Evolutionary conservation across 2,329 filamentous ascomycete genomes (phyloP), one percentile per base, ranked within the genome.

Genomic region (Diplodia scrobiculata): DNA sequence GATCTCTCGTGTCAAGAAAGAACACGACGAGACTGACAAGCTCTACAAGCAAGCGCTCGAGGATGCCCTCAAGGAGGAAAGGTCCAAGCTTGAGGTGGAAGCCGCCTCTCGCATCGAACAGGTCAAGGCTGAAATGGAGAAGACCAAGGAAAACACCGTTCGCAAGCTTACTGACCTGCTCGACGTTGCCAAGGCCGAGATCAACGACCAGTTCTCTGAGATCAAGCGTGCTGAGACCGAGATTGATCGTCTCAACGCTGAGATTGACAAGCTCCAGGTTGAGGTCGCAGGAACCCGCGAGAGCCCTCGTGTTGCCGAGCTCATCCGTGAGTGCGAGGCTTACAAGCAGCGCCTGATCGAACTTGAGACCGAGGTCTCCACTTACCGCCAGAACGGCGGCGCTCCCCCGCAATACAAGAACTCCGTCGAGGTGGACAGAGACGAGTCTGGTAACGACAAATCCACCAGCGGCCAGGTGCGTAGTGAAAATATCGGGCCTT

Each of bases 271-370:
- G 53, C 45, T 66, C 19, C 53, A 66, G 5, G 64, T 60, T 21
- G 53, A 66, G 29, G 50, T 66, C 14, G 64, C 64, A 9, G 54
- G 64, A 25, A 59, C 64, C 19, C 53, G 54, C 34, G 64, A 66
- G 54, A 66, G 64, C 10, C 64, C 64, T 32, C 64, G 64, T 27
- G 48, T 66, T 11, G 53, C 64, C 14, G 64, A 66, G 53, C 64
- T 66, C 34, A 66, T 66, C 54, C 53, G 54, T n/a, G 64, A 66
- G 64, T 66, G 64, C 64, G 64, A 66, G 21, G 29, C 53, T 14
- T 66, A 60, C 53, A 66, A 66, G 53, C 53, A 59, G 54, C 64
- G 54, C n/a, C 36, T 66, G 10, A 60, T 60, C 34, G 53, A 66
- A 19, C 64, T 66, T 11, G 64, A 66, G 54, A 41, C 64, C 7